Percentiles rank a stretch among this genome's conserved stretches.
phyloP scores from a whole-genome alignment of 768 basidiomycete species.

The Dictyophora rubrovolvata region DNA sequence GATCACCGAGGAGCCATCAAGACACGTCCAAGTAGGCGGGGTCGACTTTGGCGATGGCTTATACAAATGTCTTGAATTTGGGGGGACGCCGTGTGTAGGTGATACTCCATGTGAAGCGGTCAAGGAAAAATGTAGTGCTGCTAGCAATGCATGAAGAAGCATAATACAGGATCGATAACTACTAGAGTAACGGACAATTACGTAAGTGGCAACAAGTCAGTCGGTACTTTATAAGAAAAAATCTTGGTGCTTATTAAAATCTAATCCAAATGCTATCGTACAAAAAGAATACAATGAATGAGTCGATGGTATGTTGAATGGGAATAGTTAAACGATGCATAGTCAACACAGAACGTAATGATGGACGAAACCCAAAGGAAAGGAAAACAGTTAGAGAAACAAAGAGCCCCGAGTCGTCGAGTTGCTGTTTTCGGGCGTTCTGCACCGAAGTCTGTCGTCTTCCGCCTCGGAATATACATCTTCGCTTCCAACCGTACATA shows the following conservation, averaged over 20 bases:
- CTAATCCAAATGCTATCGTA: not conserved
- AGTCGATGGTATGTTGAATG: not conserved
- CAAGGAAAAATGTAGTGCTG: not conserved
- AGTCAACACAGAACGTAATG: not conserved
- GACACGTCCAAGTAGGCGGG: slow-evolving; percentile 53
- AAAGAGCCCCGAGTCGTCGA: not conserved
- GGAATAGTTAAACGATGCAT: not conserved
- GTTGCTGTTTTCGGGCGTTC: not conserved
- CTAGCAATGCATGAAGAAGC: not conserved
- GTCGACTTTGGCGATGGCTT: slow-evolving; percentile 31
- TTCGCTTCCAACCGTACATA: slow-evolving; percentile 25
- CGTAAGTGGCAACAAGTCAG: not conserved
- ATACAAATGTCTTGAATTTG: slow-evolving; percentile 47
- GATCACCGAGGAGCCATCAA: slow-evolving; percentile 73
- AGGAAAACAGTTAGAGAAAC: not conserved
- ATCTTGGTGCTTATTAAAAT: not conserved
- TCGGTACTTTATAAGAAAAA: not conserved
- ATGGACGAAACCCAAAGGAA: not conserved
- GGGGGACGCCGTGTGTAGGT: slow-evolving; percentile 47
- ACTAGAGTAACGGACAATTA: not conserved
- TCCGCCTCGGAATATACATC: slow-evolving; percentile 24
- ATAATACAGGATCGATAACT: not conserved
- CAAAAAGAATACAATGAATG: not conserved
- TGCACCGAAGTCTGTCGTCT: slow-evolving; percentile 17
- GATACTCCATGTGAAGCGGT: not conserved